Base-by-base conservation (phyloP, 441 rosid genomes). In the Jatropha podagrica region DNA sequence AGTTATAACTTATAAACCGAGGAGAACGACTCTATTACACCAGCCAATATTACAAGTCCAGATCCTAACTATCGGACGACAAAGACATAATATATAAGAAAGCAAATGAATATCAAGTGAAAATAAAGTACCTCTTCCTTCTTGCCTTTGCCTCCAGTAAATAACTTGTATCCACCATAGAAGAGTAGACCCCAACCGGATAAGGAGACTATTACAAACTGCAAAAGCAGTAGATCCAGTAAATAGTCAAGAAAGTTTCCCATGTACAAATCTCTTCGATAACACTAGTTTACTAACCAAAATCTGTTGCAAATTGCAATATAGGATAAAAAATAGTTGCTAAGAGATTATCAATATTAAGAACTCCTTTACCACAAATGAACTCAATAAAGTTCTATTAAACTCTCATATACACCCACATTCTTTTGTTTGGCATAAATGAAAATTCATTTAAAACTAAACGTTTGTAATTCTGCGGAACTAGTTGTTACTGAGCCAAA, bases 151-250 rank as follows among this genome's bases (percentile, higher is more conserved):
- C 92, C 98, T 72, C 87, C 37, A 3, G 92, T 78, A 64, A 83
- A 85, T 72, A 85, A 76, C 81, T 90, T 93, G 93, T 91, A 95
- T 48, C 89, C 88, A 63, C 93, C 80, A 83, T 56, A 90, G 88
- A 95, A 10, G 23, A 86, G 81, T 65, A 87, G 73, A 68, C 92
- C 98, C 98, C 98, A 93, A 37, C 95, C 98, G 54, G 93, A 71
- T 37, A 95, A 84, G 60, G 99, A 95, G 76, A 89, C 91, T 15
- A 95, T 86, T 65, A 93, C 97, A 80, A 93, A 95, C 97, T 92
- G 92, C 85, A 83, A 75, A 78, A 76, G 18, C 65, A 58, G 26
- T 71, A 51, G 17, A 77, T 56, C 32, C 67, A 76, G 48, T 61
- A 42, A 69, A 61, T 41, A 60, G 76, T 80, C 76, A 80, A 77